Base-by-base conservation (phyloP, 495 filamentous ascomycete genomes). In the Oleoguttula mirabilis region DNA sequence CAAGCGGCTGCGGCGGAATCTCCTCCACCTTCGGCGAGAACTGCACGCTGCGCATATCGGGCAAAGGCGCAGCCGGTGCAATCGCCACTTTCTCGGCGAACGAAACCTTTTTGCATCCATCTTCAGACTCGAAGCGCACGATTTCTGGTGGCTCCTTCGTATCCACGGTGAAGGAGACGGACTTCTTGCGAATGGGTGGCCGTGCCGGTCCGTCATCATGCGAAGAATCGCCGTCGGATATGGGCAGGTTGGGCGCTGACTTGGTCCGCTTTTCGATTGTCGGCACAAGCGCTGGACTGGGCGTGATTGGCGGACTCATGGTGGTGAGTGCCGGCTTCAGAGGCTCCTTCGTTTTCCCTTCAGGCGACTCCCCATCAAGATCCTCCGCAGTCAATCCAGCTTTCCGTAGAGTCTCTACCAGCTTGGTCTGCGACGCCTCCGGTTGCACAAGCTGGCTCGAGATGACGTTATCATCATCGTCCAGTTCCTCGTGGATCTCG, bases 401-500 rank as follows among this genome's bases (percentile, higher is more conserved):
- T 54, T 85, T 86, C 50, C 73, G 63, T 37, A 93, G 47, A 1
- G 76, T 69, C 12, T 85, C 75, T 16, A 82, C 47, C 11, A 88
- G 56, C 42, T 80, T 69, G 1, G 75, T 60, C 32, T 76, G 70
- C 6, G 67, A 61, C 32, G 80, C 70, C 15, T 74, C 75, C 0
- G 83, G 75, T 15, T 55, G 50, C 1, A 57, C 71, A 10, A 75
- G 74, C 6, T 75, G 64, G 21, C 66, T 68, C 40, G 58, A 79
- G 22, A 94, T 64, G 10, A 96, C 70, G 54, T 94, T 88, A 14
- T 76, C 90, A 14, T 94, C 78, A 15, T 94, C 88, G 58, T 98
- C 90, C 33, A 98, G 66, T 62, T 94, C 80, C 60, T 98, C 88
- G 31, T 77, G 62, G 45, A 98, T 95, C 39, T 95, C 88, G 16